Evolutionary conservation across 2,329 filamentous ascomycete species (phyloP).

Genomic region (Stemphylium beticola): DNA sequence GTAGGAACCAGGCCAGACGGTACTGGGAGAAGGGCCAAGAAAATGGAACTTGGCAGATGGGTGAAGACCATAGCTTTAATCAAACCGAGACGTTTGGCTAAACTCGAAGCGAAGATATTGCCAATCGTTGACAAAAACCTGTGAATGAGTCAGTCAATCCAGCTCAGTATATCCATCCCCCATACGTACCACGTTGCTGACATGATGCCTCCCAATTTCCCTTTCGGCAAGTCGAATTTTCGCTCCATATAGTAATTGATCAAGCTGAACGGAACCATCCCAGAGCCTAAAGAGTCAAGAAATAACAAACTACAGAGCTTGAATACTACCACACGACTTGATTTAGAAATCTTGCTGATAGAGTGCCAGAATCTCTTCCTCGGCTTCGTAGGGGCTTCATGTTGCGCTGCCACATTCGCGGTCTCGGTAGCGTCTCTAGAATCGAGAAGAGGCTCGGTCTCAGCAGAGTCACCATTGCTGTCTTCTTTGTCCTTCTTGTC

Average conservation of each 20-base stretch:
- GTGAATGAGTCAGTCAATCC: neutral
- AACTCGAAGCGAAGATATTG: slow-evolving; percentile 46
- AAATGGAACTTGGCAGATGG: slow-evolving; percentile 45
- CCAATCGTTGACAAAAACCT: slow-evolving; percentile 42
- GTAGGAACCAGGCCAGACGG: slow-evolving; percentile 34
- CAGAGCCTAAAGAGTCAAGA: slow-evolving; percentile 72
- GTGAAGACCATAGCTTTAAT: slow-evolving; percentile 54
- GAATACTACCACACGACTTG: slow-evolving; percentile 62
- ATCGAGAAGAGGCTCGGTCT: slow-evolving; percentile 37
- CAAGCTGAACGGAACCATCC: slow-evolving; percentile 62
- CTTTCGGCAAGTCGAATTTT: slow-evolving; percentile 61
- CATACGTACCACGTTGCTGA: slow-evolving; percentile 50
- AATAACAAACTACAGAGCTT: slow-evolving; percentile 72
- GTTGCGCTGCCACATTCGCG: neutral
- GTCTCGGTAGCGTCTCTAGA: neutral
- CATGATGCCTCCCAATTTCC: slow-evolving; percentile 61
- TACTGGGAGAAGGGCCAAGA: slow-evolving; percentile 41
- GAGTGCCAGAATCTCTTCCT: slow-evolving; percentile 29
- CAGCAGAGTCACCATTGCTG: slow-evolving; percentile 14
- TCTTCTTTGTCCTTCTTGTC: slow-evolving; percentile 8
- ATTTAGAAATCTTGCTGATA: slow-evolving; percentile 63
- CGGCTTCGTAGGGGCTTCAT: slow-evolving; percentile 23
- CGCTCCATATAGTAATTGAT: slow-evolving; percentile 64
- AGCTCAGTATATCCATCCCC: no score
- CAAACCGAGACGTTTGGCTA: slow-evolving; percentile 67